These are phyloP conservation scores for Phytophthora cajani DNA, from an alignment of 352 stramenopile species.

Conservation along the genomic window DNA sequence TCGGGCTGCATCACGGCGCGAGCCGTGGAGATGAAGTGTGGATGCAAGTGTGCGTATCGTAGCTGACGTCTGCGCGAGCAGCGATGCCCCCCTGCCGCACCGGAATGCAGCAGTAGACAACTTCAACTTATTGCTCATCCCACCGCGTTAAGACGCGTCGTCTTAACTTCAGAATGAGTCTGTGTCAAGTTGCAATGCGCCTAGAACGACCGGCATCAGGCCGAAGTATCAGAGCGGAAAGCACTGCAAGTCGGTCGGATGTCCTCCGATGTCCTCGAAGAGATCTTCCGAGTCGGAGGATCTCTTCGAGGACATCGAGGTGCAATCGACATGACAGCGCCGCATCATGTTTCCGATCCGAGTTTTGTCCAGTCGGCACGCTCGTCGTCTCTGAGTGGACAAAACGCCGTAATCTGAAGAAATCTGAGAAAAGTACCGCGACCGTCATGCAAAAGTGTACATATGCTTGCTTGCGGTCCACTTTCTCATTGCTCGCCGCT, in stretches of 20 bases:
- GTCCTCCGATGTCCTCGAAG: neutral
- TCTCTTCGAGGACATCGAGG: too few species aligned
- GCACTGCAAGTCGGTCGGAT: neutral
- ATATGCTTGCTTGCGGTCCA: neutral
- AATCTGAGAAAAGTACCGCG: constrained; percentile 24
- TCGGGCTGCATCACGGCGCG: too few species aligned
- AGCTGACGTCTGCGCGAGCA: neutral
- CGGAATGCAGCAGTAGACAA: neutral
- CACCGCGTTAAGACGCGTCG: constrained; percentile 5
- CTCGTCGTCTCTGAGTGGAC: neutral
- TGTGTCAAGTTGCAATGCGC: neutral
- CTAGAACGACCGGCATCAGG: neutral
- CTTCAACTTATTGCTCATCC: constrained; percentile 23
- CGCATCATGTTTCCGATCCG: constrained; percentile 17
- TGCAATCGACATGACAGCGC: constrained; percentile 13
- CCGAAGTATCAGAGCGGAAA: neutral
- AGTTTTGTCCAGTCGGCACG: constrained; percentile 21
- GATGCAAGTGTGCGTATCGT: too few species aligned
- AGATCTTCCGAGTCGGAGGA: too few species aligned
- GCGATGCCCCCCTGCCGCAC: neutral
- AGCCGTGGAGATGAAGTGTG: too few species aligned
- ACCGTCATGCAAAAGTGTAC: constrained; percentile 6
- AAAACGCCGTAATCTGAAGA: constrained; percentile 5
- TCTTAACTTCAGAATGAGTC: constrained; percentile 13
- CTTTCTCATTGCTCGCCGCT: constrained; percentile 22